Evolutionary conservation across 345 rosid genomes (phyloP).

Genomic region (Gossypium sturtianum): DNA sequence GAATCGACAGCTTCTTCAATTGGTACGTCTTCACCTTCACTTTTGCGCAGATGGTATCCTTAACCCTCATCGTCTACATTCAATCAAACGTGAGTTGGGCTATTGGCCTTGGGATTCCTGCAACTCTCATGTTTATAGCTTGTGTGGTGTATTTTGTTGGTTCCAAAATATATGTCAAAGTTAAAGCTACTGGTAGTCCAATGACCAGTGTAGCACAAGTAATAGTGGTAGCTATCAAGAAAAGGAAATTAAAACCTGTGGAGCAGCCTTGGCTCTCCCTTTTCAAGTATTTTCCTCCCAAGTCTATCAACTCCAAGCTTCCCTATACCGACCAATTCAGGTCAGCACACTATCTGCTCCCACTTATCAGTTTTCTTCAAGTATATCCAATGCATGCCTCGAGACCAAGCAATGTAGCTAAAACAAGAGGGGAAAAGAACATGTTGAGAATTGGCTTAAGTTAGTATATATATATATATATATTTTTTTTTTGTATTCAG

Average conservation of each 20-base stretch:
- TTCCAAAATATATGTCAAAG: constrained; percentile 60
- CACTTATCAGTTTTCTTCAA: background rate
- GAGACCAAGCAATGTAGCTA: too few relatives aligned
- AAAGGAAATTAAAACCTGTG: constrained; percentile 38
- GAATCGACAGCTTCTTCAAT: constrained; percentile 74
- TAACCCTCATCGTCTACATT: constrained; percentile 62
- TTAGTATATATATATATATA: too few relatives aligned
- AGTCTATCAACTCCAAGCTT: constrained; percentile 36
- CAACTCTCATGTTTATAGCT: constrained; percentile 56
- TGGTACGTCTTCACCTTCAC: constrained; percentile 86
- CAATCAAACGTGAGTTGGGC: constrained; percentile 81
- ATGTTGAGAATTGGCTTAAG: background rate
- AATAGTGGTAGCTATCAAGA: constrained; percentile 45
- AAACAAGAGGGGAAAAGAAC: background rate
- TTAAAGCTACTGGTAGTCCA: constrained; percentile 73
- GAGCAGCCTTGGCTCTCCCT: constrained; percentile 41
- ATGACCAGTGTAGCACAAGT: constrained; percentile 55
- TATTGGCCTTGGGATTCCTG: constrained; percentile 65
- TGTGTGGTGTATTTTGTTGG: constrained; percentile 53
- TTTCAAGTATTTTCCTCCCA: constrained; percentile 25
- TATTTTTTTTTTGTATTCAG: background rate
- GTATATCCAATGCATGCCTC: too few relatives aligned
- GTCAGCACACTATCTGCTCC: constrained; percentile 16
- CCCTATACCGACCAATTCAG: constrained; percentile 41
- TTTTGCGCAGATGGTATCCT: constrained; percentile 62